Conservation (phyloP, 768 basidiomycete genomes). For the Strobilomyces echinocephalus region DNA sequence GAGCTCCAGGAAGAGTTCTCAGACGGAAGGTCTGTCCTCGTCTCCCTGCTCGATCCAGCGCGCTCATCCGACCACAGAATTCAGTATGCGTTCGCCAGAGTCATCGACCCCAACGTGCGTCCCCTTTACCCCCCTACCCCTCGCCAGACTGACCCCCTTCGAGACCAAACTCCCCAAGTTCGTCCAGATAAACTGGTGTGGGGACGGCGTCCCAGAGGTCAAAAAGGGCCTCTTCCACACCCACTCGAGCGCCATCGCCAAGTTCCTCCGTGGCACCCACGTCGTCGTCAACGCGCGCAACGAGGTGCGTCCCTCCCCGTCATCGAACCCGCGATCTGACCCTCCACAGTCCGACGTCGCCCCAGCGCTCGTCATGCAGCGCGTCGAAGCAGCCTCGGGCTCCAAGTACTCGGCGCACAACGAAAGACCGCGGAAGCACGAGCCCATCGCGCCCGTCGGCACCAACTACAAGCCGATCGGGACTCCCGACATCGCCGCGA, state of each 20-base stretch:
- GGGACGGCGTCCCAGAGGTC: slow-evolving; percentile 89
- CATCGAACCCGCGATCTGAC: background rate
- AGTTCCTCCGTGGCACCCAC: slow-evolving; percentile 78
- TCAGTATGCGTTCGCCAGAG: slow-evolving; percentile 87
- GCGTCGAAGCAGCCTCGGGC: slow-evolving; percentile 87
- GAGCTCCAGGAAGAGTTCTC: slow-evolving; percentile 93
- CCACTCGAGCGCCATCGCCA: slow-evolving; percentile 75
- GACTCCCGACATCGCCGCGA: slow-evolving; percentile 59
- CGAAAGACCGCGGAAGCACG: slow-evolving; percentile 64
- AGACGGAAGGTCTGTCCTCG: slow-evolving; percentile 69
- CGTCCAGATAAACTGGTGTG: slow-evolving; percentile 96
- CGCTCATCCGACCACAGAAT: slow-evolving; percentile 50
- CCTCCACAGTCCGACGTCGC: slow-evolving; percentile 66
- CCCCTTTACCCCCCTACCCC: background rate
- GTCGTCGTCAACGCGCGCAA: slow-evolving; percentile 84
- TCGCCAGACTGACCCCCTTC: background rate
- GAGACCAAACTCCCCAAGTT: slow-evolving; percentile 85
- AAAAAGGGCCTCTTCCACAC: slow-evolving; percentile 92
- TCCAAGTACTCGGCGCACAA: slow-evolving; percentile 84
- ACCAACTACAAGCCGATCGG: slow-evolving; percentile 75
- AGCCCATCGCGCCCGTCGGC: slow-evolving; percentile 80
- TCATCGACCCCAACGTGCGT: slow-evolving; percentile 79
- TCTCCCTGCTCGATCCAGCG: background rate
- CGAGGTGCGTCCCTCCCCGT: slow-evolving; percentile 49
- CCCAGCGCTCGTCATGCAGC: slow-evolving; percentile 74